Conservation (phyloP, 2,329 filamentous ascomycete species). For the Claviceps sp. region DNA sequence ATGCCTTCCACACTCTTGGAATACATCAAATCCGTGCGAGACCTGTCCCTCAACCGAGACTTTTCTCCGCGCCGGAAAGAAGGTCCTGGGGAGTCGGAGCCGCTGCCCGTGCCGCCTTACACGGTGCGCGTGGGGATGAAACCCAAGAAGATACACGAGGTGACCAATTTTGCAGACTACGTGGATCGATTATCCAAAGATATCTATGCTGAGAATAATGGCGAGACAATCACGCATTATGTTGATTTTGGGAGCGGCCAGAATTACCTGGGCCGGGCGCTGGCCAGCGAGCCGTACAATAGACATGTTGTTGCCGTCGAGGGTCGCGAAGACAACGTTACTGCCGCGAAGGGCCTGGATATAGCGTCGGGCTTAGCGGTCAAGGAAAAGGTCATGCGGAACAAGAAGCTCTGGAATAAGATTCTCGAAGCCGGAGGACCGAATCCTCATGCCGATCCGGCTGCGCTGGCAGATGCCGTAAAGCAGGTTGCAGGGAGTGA, state of each 20-base stretch:
- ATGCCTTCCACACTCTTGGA: constrained; percentile 47
- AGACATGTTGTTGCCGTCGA: constrained; percentile 84
- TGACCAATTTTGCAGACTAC: constrained; percentile 78
- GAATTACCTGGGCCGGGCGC: constrained; percentile 81
- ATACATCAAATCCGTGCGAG: constrained; percentile 61
- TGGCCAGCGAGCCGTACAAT: constrained; percentile 78
- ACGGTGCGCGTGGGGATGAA: constrained; percentile 84
- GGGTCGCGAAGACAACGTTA: constrained; percentile 73
- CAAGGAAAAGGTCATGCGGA: constrained; percentile 59
- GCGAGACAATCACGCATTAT: constrained; percentile 61
- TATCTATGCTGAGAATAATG: constrained; percentile 32
- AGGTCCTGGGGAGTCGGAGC: constrained; percentile 14
- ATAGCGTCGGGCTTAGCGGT: constrained; percentile 64
- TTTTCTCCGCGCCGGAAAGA: constrained; percentile 32
- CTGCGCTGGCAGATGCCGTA: constrained; percentile 19
- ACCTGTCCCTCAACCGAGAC: constrained; percentile 51
- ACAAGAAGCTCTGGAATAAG: constrained; percentile 65
- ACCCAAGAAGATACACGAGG: constrained; percentile 89
- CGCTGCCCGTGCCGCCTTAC: constrained; percentile 47
- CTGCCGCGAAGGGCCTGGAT: constrained; percentile 72
- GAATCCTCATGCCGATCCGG: constrained; percentile 30
- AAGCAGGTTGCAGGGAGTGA: constrained; percentile 21
- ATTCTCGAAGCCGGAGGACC: constrained; percentile 26
- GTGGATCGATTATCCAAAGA: constrained; percentile 48
- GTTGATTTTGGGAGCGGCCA: constrained; percentile 95